Evolutionary conservation across 768 basidiomycete genomes (phyloP).

Genomic region (Rickenella mellea): DNA sequence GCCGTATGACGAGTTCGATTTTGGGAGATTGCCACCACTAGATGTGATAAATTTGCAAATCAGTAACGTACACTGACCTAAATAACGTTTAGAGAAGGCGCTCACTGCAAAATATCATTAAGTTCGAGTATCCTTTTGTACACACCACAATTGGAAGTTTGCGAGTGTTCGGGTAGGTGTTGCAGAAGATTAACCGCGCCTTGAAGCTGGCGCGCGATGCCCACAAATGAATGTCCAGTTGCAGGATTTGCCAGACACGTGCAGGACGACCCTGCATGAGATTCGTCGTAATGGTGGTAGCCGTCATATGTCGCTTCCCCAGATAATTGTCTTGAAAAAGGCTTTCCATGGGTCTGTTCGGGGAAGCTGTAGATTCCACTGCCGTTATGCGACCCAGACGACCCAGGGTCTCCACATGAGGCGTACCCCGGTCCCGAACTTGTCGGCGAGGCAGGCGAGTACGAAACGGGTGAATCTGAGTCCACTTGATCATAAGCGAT

Average conservation of each 20-base stretch:
- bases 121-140: conserved; percentile 54
- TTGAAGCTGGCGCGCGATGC: conserved; percentile 56
- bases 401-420: background rate
- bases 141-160: conserved; percentile 43
- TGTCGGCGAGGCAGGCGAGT: conserved; percentile 8
- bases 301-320: conserved; percentile 7
- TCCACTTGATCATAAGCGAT: conserved; percentile 5
- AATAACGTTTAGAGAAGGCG: conserved; percentile 19
- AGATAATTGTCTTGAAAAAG: conserved; percentile 3
- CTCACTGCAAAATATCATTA: conserved; percentile 57
- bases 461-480: conserved; percentile 9
- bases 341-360: background rate
- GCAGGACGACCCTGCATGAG: conserved; percentile 29
- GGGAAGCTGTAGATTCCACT: background rate
- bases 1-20: conserved; percentile 6
- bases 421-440: too few relatives aligned
- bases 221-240: conserved; percentile 46
- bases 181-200: conserved; percentile 45
- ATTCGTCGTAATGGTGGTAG: conserved; percentile 3
- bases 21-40: conserved; percentile 6
- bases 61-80: too few relatives aligned
- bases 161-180: conserved; percentile 50
- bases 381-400: background rate
- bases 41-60: too few relatives aligned
- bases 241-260: conserved; percentile 56